A percentile compares a stretch with the other conserved stretches of the same genome.
Conservation (phyloP, 169 alveolate species). For the Plasmodium relictum region DNA sequence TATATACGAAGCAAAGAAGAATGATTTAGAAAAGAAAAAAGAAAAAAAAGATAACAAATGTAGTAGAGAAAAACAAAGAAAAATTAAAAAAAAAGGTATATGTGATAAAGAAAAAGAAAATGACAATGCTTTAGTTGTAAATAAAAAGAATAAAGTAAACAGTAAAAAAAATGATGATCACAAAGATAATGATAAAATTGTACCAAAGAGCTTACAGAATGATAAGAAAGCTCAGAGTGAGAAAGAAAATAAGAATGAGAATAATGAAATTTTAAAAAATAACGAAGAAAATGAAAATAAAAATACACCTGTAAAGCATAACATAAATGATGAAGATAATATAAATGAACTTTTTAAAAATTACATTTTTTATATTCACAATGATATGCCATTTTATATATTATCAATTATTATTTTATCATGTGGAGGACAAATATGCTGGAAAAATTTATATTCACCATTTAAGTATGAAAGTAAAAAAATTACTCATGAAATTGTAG, state of each 20-base stretch:
- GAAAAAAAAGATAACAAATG: not conserved
- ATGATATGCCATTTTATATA: slow-evolving; percentile 53
- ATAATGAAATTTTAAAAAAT: not conserved
- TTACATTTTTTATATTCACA: slow-evolving; percentile 50
- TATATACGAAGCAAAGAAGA: not conserved
- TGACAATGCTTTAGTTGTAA: not conserved
- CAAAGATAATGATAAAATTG: not conserved
- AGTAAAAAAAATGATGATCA: not conserved
- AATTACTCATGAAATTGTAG: slow-evolving; percentile 69
- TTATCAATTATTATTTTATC: slow-evolving; percentile 44
- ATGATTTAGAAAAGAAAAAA: not conserved
- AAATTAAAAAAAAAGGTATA: not conserved
- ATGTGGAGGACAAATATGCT: slow-evolving; percentile 40
- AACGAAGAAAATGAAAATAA: not conserved
- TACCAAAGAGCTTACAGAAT: not conserved
- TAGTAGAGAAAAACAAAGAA: not conserved
- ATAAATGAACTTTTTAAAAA: slow-evolving; percentile 35
- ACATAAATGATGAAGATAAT: slow-evolving; percentile 14
- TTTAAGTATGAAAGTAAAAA: not conserved
- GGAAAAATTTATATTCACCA: slow-evolving; percentile 48
- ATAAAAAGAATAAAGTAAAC: not conserved
- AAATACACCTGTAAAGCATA: not conserved
- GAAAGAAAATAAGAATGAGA: not conserved
- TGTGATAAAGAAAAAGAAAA: not conserved
- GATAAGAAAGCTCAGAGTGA: not conserved